Base-by-base conservation (phyloP, 2,329 filamentous ascomycete species). In the Colletotrichum sublineola region DNA sequence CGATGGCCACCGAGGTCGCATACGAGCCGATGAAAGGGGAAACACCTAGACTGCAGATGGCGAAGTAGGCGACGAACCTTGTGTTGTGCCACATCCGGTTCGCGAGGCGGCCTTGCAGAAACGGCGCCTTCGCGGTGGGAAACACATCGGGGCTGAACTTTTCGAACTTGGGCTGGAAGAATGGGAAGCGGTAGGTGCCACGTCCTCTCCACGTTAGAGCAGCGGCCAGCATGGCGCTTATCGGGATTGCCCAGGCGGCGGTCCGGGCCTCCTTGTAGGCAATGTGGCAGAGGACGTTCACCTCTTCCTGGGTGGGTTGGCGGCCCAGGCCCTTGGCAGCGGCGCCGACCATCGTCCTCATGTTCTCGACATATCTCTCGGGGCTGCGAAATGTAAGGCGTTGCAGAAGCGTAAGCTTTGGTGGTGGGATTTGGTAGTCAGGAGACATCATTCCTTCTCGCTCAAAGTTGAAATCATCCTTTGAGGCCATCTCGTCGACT, bases 151-250 rank as follows among this genome's bases (percentile, higher is more conserved):
- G 80, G 65, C 81, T 76, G 48, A 82, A 80, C 38, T 58, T 75
- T 29, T 68, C 61, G 48, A 77, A 75, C 56, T 81, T 79, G 2
- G 83, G 82, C 48, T 76, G 78, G 75, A 79, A 82, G 52, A 86
- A 79, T 20, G 84, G 83, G 74, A 86, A 86, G 7, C 78, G 79
- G 75, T 81, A 84, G 4, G 76, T 80, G 29, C 74, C 74, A 52
- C 81, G 79, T 5, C 78, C 77, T 12, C 75, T 70, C 44, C 76
- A 80, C 1, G 81, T 70, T 62, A 80, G 40, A 56, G 70, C 75
- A 3, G 63, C 68, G 7, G 81, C 77, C 1, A 79, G 18, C 24
- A 69, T 75, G 0, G 75, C 1, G 1, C 77, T 71, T 31, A 79
- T 73, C 24, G 80, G 77, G 70, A 77, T 74, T 63, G 77, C 76